phyloP scores from a whole-genome alignment of 2,329 filamentous ascomycete species.

The Camptophora hylomeconis region DNA sequence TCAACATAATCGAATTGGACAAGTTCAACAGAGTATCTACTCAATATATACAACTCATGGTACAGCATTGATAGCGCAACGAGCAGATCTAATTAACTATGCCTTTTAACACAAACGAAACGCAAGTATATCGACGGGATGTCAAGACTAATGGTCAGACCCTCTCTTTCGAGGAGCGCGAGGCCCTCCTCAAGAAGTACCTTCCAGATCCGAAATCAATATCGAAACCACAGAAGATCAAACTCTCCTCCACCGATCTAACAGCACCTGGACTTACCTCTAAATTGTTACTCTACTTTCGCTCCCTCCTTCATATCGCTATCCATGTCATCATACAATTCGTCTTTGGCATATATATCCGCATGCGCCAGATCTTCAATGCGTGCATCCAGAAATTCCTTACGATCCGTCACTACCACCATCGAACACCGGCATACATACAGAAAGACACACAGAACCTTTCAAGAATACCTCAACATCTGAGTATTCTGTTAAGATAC shows the following conservation, averaged over 20 bases:
- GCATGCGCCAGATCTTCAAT: conserved; percentile 67
- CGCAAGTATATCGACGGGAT: conserved; percentile 26
- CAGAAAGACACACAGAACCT: conserved; percentile 69
- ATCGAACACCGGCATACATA: conserved; percentile 87
- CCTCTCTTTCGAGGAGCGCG: conserved; percentile 35
- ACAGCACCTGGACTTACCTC: no score
- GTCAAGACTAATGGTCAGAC: conserved; percentile 26
- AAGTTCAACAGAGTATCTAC: no score
- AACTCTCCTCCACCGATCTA: no score
- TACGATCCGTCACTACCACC: conserved; percentile 83
- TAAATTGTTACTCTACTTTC: no score
- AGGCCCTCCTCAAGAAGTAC: conserved; percentile 38
- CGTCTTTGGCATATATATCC: conserved; percentile 79
- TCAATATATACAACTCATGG: no score
- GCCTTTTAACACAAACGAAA: conserved; percentile 13
- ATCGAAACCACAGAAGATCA: background rate
- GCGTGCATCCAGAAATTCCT: conserved; percentile 63
- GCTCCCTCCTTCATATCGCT: conserved; percentile 28
- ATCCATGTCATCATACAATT: conserved; percentile 45
- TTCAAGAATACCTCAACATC: conserved; percentile 62
- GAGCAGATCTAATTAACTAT: no score
- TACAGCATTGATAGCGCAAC: no score
- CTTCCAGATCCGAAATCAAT: conserved; percentile 33
- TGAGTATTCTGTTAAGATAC: conserved; percentile 73
- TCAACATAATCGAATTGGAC: no score